Conservation (phyloP, 148 eudicot species). For the Arbutus unedo region DNA sequence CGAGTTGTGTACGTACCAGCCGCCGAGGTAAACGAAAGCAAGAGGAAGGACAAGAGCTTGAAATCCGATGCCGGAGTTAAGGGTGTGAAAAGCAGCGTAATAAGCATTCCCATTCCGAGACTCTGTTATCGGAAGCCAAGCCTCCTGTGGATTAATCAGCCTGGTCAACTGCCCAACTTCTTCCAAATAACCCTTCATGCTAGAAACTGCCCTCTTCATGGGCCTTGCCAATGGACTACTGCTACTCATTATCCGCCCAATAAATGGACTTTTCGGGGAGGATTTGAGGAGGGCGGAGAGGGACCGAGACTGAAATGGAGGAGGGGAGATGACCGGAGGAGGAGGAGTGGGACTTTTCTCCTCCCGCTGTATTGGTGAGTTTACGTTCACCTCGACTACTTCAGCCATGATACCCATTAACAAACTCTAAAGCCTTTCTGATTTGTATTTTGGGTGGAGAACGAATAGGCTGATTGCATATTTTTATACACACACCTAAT, state of each 20-base stretch:
- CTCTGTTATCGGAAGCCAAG: constrained; percentile 22
- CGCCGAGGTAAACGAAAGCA: constrained; percentile 11
- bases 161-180: constrained; percentile 29
- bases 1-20: not conserved
- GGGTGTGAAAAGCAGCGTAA: constrained; percentile 17
- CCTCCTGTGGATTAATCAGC: constrained; percentile 15
- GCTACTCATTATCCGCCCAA: constrained; percentile 25
- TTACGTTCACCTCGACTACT: too few relatives aligned
- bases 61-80: constrained; percentile 14
- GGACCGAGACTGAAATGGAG: not conserved
- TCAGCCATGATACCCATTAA: too few relatives aligned
- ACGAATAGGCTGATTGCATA: too few relatives aligned
- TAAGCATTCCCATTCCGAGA: constrained; percentile 15
- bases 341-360: not conserved
- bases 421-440: too few relatives aligned
- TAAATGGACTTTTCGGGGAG: constrained; percentile 40
- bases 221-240: constrained; percentile 11
- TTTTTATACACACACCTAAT: too few relatives aligned
- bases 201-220: constrained; percentile 15
- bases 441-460: too few relatives aligned
- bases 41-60: constrained; percentile 18
- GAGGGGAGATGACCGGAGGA: constrained; percentile 6
- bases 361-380: too few relatives aligned
- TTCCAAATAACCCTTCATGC: constrained; percentile 45
- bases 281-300: not conserved